Evolutionary conservation across 495 filamentous ascomycete species (phyloP), one percentile per base, ranked within the genome.

Genomic region (Aspergillus funiculosus): DNA sequence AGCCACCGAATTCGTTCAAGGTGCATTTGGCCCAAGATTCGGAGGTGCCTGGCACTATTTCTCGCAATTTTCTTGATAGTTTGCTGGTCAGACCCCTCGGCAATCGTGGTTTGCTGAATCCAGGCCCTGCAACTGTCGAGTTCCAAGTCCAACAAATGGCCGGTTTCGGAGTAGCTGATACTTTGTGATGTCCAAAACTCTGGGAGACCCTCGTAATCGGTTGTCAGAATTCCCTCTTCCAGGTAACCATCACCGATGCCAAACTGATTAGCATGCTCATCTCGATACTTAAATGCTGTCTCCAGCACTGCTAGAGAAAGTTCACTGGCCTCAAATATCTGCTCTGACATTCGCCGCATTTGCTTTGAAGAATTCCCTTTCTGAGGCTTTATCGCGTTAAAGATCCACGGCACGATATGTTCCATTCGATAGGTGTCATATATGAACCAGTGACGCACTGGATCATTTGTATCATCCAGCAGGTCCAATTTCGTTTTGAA

Each of bases 391-490:
- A 94, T 78, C 13, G 82, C 74, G 49, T 86, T 74, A 43, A 80
- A 84, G 5, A 81, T 81, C 80, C 81, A 89, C 6, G 84, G 80
- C 20, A 94, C 69, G 34, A 91, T 76, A 49, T 83, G 73, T 39
- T 90, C 82, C 52, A 94, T 72, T 21, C 75, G 75, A 62, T 75
- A 78, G 19, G 89, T 76, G 55, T 91, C 87, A 50, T 80, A 77
- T 43, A 88, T 69, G 53, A 95, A 91, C 83, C 82, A 95, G 41
- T 85, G 82, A 2, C 88, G 77, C 7, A 94, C 77, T 5, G 71
- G 68, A 53, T 94, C 88, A 11, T 76, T 75, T 55, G 89, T 81
- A 4, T 76, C 78, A 8, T 68, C 60, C n/a, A 75, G 69, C 2
- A 76, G 70, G 22, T 78, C 72, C 10, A 48, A 15, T 22, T 48